Evolutionary conservation across 768 basidiomycete species (phyloP), one percentile per base, ranked within the genome.

Genomic region (Hortiboletus campestris): DNA sequence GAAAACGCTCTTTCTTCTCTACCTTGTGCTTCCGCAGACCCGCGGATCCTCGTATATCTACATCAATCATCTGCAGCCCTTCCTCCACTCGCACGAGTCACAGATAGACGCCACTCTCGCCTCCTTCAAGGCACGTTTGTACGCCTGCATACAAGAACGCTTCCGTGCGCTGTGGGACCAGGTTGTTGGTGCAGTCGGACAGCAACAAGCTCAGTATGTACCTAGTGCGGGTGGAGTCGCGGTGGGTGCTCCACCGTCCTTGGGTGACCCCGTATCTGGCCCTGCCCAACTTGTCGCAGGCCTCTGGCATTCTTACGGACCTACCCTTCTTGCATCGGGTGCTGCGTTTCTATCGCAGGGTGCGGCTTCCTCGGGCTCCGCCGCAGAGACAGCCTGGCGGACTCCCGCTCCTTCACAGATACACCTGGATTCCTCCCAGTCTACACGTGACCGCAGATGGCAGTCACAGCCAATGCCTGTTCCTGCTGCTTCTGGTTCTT

Each of bases 21-120:
- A 93, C 73, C 85, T 98, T 46, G 89, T 87, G 3, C 84, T 95
- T 7, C 94, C 95, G 0, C 93, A 95, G 67, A 92, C 91, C 0
- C 85, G 85, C 60, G 94, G 95, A 25, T 84, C 94, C 0, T 85
- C 92, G 1, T 91, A 89, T 70, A 76, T 98, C 66, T 98, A 96
- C 76, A 77, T 76, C 40, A 75, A 79, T 13, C 85, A 92, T 59
- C 84, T 98, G 13, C 83, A 85, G 34, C 94, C 95, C 0, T 85
- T 92, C 75, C 89, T 98, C 72, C 80, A 79, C 49, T 75, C 81
- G 19, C 90, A 97, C 67, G 94, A 98, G 72, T 64, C 75, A 1
- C 85, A 93, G 67, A 95, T 98, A 67, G 94, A 98, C 68, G 81
- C 82, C 14, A 77, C 87, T 6, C 81, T 97, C 39, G 84, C 87